Evolutionary conservation across 495 filamentous ascomycete genomes (phyloP).

Genomic region (Pseudevernia furfuracea): DNA sequence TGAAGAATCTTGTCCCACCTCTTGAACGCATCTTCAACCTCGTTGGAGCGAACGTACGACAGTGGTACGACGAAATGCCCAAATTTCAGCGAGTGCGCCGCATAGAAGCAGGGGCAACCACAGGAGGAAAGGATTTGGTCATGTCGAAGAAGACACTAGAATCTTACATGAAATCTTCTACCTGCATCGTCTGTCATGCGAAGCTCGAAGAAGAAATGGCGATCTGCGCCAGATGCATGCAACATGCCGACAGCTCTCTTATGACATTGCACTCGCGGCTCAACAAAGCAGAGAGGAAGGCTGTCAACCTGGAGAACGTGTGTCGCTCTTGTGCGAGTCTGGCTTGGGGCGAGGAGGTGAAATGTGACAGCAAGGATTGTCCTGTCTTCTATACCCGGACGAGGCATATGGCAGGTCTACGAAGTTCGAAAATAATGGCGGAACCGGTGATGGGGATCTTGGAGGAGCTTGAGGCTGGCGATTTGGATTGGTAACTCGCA

Average conservation of each 20-base stretch:
- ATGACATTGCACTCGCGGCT: conserved; percentile 54
- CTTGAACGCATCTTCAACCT: conserved; percentile 96
- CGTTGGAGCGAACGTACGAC: conserved; percentile 82
- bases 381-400: conserved; percentile 85
- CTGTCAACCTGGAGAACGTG: conserved; percentile 58
- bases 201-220: conserved; percentile 51
- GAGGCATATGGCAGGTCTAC: conserved; percentile 56
- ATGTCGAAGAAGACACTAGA: conserved; percentile 62
- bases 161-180: conserved; percentile 72
- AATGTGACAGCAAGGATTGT: conserved; percentile 85
- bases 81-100: conserved; percentile 68
- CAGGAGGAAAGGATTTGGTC: conserved; percentile 26
- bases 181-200: conserved; percentile 68
- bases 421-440: conserved; percentile 47
- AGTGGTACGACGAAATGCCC: conserved; percentile 96
- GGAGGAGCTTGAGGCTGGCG: conserved; percentile 38
- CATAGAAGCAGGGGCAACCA: conserved; percentile 38
- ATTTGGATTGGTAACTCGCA: conserved; percentile 37
- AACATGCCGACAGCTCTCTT: conserved; percentile 49
- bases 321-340: conserved; percentile 77
- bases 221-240: conserved; percentile 59
- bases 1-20: conserved; percentile 90
- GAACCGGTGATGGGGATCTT: conserved; percentile 52
- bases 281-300: conserved; percentile 54
- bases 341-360: conserved; percentile 64